These are phyloP conservation scores for Phytopythium oedochilum DNA, from an alignment of 352 stramenopile species.

Conservation along the genomic window DNA sequence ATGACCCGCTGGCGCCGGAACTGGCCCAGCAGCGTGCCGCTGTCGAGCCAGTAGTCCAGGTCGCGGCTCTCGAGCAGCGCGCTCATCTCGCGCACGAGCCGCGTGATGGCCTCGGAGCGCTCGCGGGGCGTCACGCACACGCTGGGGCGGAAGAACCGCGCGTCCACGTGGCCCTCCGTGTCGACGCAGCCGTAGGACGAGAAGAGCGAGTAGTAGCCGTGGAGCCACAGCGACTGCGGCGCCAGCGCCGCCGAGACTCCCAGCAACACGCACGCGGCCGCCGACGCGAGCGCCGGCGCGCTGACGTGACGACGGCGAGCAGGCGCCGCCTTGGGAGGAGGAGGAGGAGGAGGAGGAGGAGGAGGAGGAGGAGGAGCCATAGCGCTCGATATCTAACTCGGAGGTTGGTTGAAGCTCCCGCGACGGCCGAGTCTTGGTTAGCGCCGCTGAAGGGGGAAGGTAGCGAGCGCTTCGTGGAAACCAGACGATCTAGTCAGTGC, in stretches of 20 bases:
- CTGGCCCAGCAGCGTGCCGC: conserved; percentile 52
- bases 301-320: neutral
- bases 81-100: conserved; percentile 36
- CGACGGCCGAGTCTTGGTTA: neutral
- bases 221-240: conserved; percentile 1
- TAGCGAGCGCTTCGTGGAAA: conserved; percentile 3
- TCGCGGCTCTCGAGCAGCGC: conserved; percentile 29
- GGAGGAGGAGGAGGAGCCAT: neutral
- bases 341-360: too few species aligned
- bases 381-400: neutral
- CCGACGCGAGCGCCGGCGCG: neutral
- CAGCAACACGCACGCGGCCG: neutral
- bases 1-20: conserved; percentile 45
- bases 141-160: conserved; percentile 23
- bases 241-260: neutral
- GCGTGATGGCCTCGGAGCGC: conserved; percentile 31
- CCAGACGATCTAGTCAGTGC: neutral
- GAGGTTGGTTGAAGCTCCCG: too few species aligned
- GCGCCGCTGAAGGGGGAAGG: neutral
- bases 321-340: neutral
- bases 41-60: conserved; percentile 68
- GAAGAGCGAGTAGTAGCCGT: conserved; percentile 1
- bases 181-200: conserved; percentile 22
- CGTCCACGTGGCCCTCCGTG: conserved; percentile 37
- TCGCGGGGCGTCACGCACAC: conserved; percentile 32